Base-by-base conservation (phyloP, 73 alveolate species). In the Tetrahymena thermophila region DNA sequence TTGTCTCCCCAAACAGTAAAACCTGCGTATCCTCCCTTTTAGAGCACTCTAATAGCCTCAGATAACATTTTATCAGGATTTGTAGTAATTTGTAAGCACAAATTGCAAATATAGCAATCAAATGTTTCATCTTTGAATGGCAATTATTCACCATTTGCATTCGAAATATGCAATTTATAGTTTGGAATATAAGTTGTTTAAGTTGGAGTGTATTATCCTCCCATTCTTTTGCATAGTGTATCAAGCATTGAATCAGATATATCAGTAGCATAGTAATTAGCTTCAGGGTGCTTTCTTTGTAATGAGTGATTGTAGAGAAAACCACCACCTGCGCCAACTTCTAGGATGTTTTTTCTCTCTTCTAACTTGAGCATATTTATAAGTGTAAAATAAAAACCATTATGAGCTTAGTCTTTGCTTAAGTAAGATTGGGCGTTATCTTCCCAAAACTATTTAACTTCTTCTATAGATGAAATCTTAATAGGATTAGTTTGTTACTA, bases 1-100 rank as follows among this genome's bases (percentile, higher is more conserved):
- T 85, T 93, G 85, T 97, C 97, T 16, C 98, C 98, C 98, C 98
- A 97, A 4, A 97, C 98, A 6, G 97, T 56, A 84, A 97, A 97
- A 57, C 97, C 99, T 31, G 96, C 96, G 38, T 34, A 35, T 9
- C 97, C 96, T 19, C 97, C 98, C 37, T 94, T 89, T 93, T 97
- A 35, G 17, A 95, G 31, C 15, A 97, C 98, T 94, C 98, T 94
- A 13, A 25, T 85, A 16, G 99, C 98, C 93, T 97, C 99, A 10
- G 43, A 31, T 34, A 97, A 19, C 94, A 96, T 94, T 42, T 97
- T 96, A 94, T 35, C 28, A 93, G 95, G 97, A 93, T 97, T 94
- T 10, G 94, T 94, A 85, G 96, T 98, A 14, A 96, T 17, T 97
- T 94, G 42, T 85, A 97, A 94, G 43, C 98, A 96, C 19, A 97